Evolutionary conservation across 306 rosid genomes (phyloP), one percentile per base, ranked within the genome.

Genomic region (Cicer judaicum): DNA sequence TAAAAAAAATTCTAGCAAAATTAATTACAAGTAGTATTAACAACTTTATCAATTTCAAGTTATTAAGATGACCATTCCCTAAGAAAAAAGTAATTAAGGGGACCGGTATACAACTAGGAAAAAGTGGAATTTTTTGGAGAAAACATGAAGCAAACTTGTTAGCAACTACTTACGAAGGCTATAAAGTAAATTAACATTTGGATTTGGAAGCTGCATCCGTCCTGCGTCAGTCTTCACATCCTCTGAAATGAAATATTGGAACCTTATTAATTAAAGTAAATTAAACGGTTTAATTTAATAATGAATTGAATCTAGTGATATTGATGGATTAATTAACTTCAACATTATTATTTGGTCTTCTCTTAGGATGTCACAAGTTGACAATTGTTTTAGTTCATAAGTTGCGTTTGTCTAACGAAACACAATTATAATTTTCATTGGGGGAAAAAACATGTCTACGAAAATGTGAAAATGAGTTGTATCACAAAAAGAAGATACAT

Each of bases 381-480:
- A 65, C 40, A 65, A 18, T 44, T 43, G 54, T 7, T 43, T 43
- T 10, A 15, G 53, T 42, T 43, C 18, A 38, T 43, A 42, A 64
- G 38, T 64, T 18, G 16, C 53, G 70, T 64, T 64, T 41, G 15
- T 41, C 52, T 64, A 5, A 64, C 38, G 70, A 43, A 65, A 64
- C 70, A 10, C 8, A 12, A 42, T 10, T 15, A 10, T 41, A 64
- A 65, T 43, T 43, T 50, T 18, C 38, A 16, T 43, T 65, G 19
- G 29, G 60, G 7, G 5, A 7, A 7, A 18, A 18, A 42, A 41
- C 24, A 64, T 0, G 38, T 42, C 7, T 18, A 65, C 40, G 54
- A 43, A 18, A 43, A 65, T 44, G 39, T 65, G 71, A 44, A 65
- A 65, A 65, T 65, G 53, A 65, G 71, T 43, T 65, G 71, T 65